Base-by-base conservation (phyloP, 768 basidiomycete genomes). In the Podaxis sp. region DNA sequence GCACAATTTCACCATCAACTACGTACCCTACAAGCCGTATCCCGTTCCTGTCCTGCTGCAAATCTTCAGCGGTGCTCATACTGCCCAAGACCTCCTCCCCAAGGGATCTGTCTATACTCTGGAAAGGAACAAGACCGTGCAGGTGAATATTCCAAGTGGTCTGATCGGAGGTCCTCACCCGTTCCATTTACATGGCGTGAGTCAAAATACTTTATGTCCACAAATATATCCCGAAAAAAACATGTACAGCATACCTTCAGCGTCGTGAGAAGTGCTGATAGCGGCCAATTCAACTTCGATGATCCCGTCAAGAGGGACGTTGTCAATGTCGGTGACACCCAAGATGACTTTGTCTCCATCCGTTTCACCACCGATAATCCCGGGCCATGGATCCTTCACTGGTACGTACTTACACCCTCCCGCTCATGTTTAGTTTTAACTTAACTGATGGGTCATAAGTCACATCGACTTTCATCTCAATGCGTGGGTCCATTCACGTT, bases 401-500 rank as follows among this genome's bases (percentile, higher is more conserved):
- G 83, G 78, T 78, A 22, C 13, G 74, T 62, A 4, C 48, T 26
- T 24, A 2, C 24, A 15, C 17, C 51, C 12, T 13, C 26, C 52
- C 24, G 20, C 28, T 17, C 56, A 55, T 60, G 56, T 58, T 53
- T 5, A 10, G 17, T 30, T 30, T 3, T 6, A 49, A 7, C n/a
- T 28, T 20, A 37, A n/a, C 46, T 38, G 20, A 6, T 28, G 36
- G 22, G 60, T 22, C 20, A 11, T 20, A 44, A 81, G 81, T 63
- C 83, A 84, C 66, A 84, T 84, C 59, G 82, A 84, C 58, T 84
- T 80, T 76, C 84, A 85, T 72, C 68, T 84, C 8, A 71, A 78
- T 13, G 67, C 69, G 77, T 79, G 66, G 62, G 78, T 66, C 20
- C 30, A 48, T 20, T 30, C 37, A n/a, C 8, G 8, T 15, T 17